Conservation (phyloP, 176 grass and related monocot species). For the Hyparrhenia diplandra region DNA sequence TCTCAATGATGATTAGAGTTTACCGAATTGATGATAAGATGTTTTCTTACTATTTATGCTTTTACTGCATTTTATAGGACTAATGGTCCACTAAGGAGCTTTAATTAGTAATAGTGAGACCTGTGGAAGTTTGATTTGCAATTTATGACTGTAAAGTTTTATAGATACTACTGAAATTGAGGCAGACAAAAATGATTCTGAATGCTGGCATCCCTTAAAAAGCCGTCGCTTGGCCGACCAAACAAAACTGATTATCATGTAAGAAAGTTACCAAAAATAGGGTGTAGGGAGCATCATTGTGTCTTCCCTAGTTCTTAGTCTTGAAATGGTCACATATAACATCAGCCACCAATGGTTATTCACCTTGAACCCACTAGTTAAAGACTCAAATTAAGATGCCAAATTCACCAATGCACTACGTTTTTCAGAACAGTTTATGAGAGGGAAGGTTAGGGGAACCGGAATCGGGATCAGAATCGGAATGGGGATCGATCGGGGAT, state of each 20-base stretch:
- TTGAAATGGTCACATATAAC: neutral
- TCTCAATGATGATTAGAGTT: neutral
- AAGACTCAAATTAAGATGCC: slow-evolving; percentile 25
- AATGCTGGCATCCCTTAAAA: slow-evolving; percentile 29
- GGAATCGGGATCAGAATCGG: slow-evolving; percentile 33
- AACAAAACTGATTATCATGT: slow-evolving; percentile 18
- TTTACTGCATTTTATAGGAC: neutral
- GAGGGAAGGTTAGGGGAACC: neutral
- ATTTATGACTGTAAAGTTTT: neutral
- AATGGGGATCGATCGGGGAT: slow-evolving; percentile 30
- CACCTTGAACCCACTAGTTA: slow-evolving; percentile 2
- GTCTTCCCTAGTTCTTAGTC: slow-evolving; percentile 11
- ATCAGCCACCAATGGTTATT: neutral
- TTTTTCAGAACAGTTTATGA: slow-evolving; percentile 1
- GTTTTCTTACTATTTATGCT: neutral
- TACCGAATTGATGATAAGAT: neutral
- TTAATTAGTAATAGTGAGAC: neutral
- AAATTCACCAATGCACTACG: neutral
- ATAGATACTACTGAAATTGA: neutral
- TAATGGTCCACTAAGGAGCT: neutral
- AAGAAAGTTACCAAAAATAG: neutral
- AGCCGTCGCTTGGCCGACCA: slow-evolving; percentile 5
- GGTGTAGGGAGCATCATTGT: slow-evolving; percentile 3
- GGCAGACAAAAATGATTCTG: slow-evolving; percentile 8
- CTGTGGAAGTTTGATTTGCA: neutral